Base-by-base conservation (phyloP, 2,329 filamentous ascomycete genomes). In the Fonsecaea pedrosoi region DNA sequence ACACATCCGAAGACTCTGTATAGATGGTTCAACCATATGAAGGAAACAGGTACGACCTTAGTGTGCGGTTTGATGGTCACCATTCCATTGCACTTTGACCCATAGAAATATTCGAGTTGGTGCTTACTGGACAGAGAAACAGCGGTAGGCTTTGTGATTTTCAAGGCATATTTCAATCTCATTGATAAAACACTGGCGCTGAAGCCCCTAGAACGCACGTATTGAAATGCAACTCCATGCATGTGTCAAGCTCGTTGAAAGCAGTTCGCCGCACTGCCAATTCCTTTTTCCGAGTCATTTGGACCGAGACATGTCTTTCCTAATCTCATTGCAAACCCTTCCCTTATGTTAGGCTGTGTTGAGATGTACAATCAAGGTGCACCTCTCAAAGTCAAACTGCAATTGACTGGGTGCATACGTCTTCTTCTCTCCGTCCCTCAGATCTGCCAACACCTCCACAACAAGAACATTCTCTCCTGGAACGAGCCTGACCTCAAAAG, bases 381-480 rank as follows among this genome's bases (percentile, higher is more conserved):
- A 65, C 37, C 90, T 90, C 80, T 97, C 93, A 69, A 94, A 82
- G 75, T 95, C 92, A 40, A 90, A 85, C 69, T 89, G 86, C 9
- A 87, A 82, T 0, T 86, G 88, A 32, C 84, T 84, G 0, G 64
- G 63, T 15, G 83, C 80, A 42, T 84, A 79, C 67, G 84, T 87
- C 74, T 77, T 74, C 35, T 87, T 82, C 21, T 83, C 86, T 73
- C 83, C 86, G 0, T 85, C 87, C 69, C 61, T 70, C 53, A 92
- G 84, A 6, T 89, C 89, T 0, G 90, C 91, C 70, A 93, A 87
- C 65, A 94, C 83, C 73, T 94, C 90, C 7, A 96, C 84, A 73
- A 93, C 90, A 59, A 97, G 85, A 54, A 89, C 85, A 72, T 95
- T 96, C 59, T 92, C 84, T 6, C 92, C 92, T 1, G 86, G 85